These are phyloP conservation scores for Fusarium abutilonis DNA, from an alignment of 2,329 filamentous ascomycete species.

Conservation along the genomic window DNA sequence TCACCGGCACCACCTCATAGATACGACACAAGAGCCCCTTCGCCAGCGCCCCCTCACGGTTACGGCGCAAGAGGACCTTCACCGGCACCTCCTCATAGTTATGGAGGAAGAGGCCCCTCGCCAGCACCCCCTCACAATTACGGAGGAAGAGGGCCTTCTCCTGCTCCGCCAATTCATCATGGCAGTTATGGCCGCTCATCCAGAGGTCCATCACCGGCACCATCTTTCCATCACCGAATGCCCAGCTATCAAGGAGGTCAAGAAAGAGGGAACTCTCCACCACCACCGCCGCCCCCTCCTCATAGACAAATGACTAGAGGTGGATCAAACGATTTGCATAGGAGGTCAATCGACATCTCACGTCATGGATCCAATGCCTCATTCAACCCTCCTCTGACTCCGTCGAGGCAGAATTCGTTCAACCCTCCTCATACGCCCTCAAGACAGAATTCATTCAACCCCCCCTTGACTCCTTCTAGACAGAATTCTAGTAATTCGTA, in stretches of 20 bases:
- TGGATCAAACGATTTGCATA: slow-evolving; percentile 53
- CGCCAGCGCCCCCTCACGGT: slow-evolving; percentile 34
- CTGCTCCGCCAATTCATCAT: slow-evolving; percentile 44
- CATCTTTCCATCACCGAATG: slow-evolving; percentile 43
- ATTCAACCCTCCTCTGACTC: slow-evolving; percentile 41
- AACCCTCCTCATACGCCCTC: slow-evolving; percentile 41
- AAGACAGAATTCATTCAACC: slow-evolving; percentile 52
- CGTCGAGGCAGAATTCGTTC: slow-evolving; percentile 52
- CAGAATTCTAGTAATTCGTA: slow-evolving; percentile 56
- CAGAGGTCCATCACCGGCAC: slow-evolving; percentile 53
- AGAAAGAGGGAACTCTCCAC: slow-evolving; percentile 67
- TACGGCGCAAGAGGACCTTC: slow-evolving; percentile 28
- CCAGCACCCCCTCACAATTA: slow-evolving; percentile 45
- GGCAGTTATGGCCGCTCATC: slow-evolving; percentile 46
- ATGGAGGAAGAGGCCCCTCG: slow-evolving; percentile 45
- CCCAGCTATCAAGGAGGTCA: slow-evolving; percentile 41
- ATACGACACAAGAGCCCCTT: slow-evolving; percentile 47
- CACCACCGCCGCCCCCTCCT: slow-evolving; percentile 84
- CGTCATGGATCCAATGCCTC: slow-evolving; percentile 52
- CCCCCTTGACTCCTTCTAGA: slow-evolving; percentile 44
- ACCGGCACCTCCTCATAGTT: slow-evolving; percentile 37
- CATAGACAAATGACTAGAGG: slow-evolving; percentile 71
- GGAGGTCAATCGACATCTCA: slow-evolving; percentile 46
- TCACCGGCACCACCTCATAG: slow-evolving; percentile 39
- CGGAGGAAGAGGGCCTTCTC: slow-evolving; percentile 49